Base-by-base conservation (phyloP, 306 rosid genomes). In the Cucurbita maxima region DNA sequence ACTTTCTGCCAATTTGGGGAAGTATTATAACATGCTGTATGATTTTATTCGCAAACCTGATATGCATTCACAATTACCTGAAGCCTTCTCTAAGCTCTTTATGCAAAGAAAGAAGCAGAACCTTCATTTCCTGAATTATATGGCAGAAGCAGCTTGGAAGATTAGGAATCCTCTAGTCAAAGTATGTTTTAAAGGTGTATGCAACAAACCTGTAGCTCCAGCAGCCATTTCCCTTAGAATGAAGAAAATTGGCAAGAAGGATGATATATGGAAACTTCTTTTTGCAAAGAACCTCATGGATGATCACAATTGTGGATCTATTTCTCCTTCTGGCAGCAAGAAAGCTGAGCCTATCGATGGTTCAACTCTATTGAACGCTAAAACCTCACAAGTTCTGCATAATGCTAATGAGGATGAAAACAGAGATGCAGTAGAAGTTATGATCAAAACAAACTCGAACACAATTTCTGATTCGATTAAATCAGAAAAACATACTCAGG, bases 81-180 rank as follows among this genome's bases (percentile, higher is more conserved):
- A 0, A 0, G 81, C 76, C 9, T 84, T 87, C 72, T 2, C 0
- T 43, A 40, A 77, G 50, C 70, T 81, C 57, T 76, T 84, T 75
- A 36, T 6, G 54, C 67, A 58, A 63, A 80, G 82, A 64, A 53
- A 19, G 74, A 81, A 73, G 8, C 71, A 15, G 22, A 60, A 61
- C 47, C 12, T 3, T 75, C 36, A 6, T 4, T 43, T 47, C 75
- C 48, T 81, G 56, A 56, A 77, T 45, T 78, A 73, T 62, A 52
- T 79, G 74, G 87, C 87, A 7, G 76, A 84, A 67, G 91, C 84
- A 59, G 76, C 83, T 76, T 75, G 77, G 61, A 25, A 75, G 72
- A 72, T 84, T 70, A 77, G 67, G 75, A 79, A 87, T 82, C 87
- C 91, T 43, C 80, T 87, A 56, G 83, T 84, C 36, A 62, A 41